These are phyloP conservation scores for Hibiscus mutabilis DNA, from an alignment of 345 rosid genomes.

Conservation along the genomic window DNA sequence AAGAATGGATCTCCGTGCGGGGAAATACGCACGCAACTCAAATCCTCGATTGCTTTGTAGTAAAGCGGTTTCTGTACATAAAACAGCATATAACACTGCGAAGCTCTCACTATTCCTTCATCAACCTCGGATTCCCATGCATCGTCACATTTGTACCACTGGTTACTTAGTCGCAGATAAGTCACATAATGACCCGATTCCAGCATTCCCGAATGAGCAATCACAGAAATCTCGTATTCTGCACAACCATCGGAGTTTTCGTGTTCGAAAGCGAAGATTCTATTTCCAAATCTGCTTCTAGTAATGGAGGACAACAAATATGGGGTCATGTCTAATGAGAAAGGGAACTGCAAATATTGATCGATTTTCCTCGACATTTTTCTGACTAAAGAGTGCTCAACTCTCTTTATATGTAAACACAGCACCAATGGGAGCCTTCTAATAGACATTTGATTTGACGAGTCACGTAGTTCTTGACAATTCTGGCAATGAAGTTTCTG, in stretches of 20 bases:
- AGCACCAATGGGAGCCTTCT: constrained; percentile 77
- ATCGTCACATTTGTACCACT: constrained; percentile 94
- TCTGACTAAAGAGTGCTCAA: constrained; percentile 62
- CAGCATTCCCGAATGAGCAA: constrained; percentile 77
- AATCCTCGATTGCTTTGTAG: constrained; percentile 36
- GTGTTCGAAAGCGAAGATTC: constrained; percentile 51
- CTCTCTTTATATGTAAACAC: constrained; percentile 84
- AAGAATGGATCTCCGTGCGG: constrained; percentile 28
- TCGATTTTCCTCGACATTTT: constrained; percentile 68
- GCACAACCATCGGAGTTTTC: constrained; percentile 50
- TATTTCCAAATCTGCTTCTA: constrained; percentile 66
- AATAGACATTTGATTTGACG: constrained; percentile 82
- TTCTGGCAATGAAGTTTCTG: constrained; percentile 82
- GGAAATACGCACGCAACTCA: constrained; percentile 25
- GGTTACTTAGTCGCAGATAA: constrained; percentile 53
- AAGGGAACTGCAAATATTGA: constrained; percentile 79
- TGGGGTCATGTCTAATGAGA: constrained; percentile 68
- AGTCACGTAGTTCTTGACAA: constrained; percentile 72
- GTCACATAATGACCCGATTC: constrained; percentile 89
- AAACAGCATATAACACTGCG: constrained; percentile 84
- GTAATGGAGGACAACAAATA: constrained; percentile 71
- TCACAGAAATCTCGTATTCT: constrained; percentile 72
- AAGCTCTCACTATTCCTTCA: constrained; percentile 73
- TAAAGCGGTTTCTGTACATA: constrained; percentile 69
- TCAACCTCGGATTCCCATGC: constrained; percentile 88